Evolutionary conservation across 371 early-diverging fungal genomes (phyloP).

Genomic region (Fennellomyces sp.): DNA sequence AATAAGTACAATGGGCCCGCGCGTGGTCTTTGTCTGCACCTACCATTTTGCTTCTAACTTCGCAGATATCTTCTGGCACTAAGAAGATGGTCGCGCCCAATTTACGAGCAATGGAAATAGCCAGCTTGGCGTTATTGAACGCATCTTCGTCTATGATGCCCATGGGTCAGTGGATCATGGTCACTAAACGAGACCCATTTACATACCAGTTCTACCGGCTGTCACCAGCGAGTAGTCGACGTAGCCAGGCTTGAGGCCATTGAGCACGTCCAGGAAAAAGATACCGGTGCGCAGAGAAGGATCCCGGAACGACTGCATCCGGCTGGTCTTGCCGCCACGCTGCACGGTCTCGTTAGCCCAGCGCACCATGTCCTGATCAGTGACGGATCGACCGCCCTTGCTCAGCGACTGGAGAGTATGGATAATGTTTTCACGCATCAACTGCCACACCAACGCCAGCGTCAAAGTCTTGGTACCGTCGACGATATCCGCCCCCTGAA

Average conservation of each 20-base stretch:
- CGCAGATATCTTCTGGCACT: slow-evolving; percentile 96
- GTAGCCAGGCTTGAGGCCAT: slow-evolving; percentile 88
- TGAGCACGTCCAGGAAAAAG: slow-evolving; percentile 91
- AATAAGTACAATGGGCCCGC: neutral
- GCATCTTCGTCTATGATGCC: slow-evolving; percentile 74
- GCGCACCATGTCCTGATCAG: slow-evolving; percentile 87
- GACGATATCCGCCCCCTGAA: slow-evolving; percentile 93
- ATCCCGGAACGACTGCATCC: slow-evolving; percentile 87
- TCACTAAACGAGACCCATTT: no score
- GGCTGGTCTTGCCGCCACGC: slow-evolving; percentile 67
- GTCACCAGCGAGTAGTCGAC: slow-evolving; percentile 90
- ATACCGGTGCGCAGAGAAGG: slow-evolving; percentile 72
- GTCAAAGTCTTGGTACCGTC: slow-evolving; percentile 90
- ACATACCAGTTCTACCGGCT: slow-evolving; percentile 54
- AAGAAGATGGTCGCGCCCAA: slow-evolving; percentile 98
- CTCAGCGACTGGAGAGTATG: slow-evolving; percentile 88
- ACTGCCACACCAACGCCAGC: slow-evolving; percentile 91
- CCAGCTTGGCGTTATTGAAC: slow-evolving; percentile 91
- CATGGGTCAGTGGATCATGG: neutral
- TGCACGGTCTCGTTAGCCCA: slow-evolving; percentile 92
- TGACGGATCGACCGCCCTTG: slow-evolving; percentile 78
- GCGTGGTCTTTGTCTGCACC: slow-evolving; percentile 20
- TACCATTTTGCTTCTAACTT: slow-evolving; percentile 90
- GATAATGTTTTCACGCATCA: slow-evolving; percentile 96
- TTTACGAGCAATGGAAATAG: slow-evolving; percentile 97